Conservation (phyloP, 495 filamentous ascomycete species). For the Coniosporium apollinis region DNA sequence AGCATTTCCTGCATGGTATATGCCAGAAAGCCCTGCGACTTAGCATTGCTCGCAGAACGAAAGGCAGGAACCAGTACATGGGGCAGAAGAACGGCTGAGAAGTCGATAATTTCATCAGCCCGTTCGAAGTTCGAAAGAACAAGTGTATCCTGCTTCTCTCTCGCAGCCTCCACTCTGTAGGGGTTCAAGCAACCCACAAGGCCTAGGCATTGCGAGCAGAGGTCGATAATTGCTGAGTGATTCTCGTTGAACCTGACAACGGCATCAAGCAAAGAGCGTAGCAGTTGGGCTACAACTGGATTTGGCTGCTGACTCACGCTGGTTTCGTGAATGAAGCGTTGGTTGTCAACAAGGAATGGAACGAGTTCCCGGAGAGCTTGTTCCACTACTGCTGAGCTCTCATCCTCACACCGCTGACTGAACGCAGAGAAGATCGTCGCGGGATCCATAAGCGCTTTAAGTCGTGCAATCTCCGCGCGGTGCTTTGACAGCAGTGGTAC, state of each 20-base stretch:
- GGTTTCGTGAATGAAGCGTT: slow-evolving; percentile 64
- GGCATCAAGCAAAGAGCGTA: slow-evolving; percentile 67
- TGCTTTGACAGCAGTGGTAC: slow-evolving; percentile 51
- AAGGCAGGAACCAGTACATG: slow-evolving; percentile 83
- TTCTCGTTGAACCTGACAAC: slow-evolving; percentile 59
- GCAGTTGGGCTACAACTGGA: slow-evolving; percentile 48
- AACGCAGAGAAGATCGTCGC: slow-evolving; percentile 53
- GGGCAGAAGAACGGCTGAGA: slow-evolving; percentile 69
- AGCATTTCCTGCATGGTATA: slow-evolving; percentile 89
- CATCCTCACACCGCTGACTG: slow-evolving; percentile 53
- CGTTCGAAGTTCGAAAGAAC: slow-evolving; percentile 71
- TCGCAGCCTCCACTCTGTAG: slow-evolving; percentile 65
- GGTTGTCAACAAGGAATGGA: slow-evolving; percentile 51
- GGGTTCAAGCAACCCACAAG: slow-evolving; percentile 83
- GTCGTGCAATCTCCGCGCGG: slow-evolving; percentile 40
- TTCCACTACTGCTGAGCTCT: slow-evolving; percentile 67
- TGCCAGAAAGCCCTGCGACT: slow-evolving; percentile 74
- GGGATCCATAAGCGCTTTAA: slow-evolving; percentile 43
- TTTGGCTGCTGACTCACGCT: slow-evolving; percentile 78
- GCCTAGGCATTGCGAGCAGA: slow-evolving; percentile 66
- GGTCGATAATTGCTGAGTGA: slow-evolving; percentile 44
- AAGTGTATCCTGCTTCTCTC: slow-evolving; percentile 62
- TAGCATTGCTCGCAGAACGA: slow-evolving; percentile 68
- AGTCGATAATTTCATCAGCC: slow-evolving; percentile 66
- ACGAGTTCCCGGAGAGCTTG: slow-evolving; percentile 63